These are phyloP conservation scores for Sporothrix dimorphospora DNA, from an alignment of 2,329 filamentous ascomycete genomes.

Conservation along the genomic window DNA sequence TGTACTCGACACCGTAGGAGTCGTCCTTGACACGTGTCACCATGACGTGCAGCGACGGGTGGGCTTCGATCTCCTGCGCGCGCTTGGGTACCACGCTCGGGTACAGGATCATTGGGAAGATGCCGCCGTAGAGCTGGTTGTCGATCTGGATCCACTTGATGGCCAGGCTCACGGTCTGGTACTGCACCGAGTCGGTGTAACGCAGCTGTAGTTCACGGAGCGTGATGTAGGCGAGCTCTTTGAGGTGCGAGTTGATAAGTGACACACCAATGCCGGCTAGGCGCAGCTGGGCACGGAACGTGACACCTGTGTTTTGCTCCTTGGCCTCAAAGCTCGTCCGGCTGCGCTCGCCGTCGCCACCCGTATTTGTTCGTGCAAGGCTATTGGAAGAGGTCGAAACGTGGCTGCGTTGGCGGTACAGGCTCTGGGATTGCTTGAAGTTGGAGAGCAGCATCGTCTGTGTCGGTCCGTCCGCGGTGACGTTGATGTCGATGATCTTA, in stretches of 20 bases:
- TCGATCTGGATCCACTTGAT: slow-evolving; percentile 99
- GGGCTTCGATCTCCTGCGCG: slow-evolving; percentile 91
- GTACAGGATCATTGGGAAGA: slow-evolving; percentile 96
- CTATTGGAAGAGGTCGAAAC: neutral
- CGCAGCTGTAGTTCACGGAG: slow-evolving; percentile 89
- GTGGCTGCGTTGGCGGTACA: slow-evolving; percentile 63
- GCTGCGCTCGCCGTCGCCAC: slow-evolving; percentile 29
- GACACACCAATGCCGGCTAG: slow-evolving; percentile 91
- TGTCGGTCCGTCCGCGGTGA: slow-evolving; percentile 91
- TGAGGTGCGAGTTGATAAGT: slow-evolving; percentile 87
- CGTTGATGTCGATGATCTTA: slow-evolving; percentile 95
- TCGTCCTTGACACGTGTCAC: slow-evolving; percentile 96
- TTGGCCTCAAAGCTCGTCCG: slow-evolving; percentile 88
- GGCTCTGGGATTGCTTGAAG: slow-evolving; percentile 87
- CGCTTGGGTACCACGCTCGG: slow-evolving; percentile 97
- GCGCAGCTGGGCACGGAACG: slow-evolving; percentile 84
- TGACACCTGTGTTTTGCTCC: slow-evolving; percentile 82
- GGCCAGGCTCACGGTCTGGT: slow-evolving; percentile 86
- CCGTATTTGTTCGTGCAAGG: slow-evolving; percentile 2
- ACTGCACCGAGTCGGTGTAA: slow-evolving; percentile 89
- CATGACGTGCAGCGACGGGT: slow-evolving; percentile 91
- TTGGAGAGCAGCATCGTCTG: slow-evolving; percentile 94
- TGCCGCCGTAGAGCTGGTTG: slow-evolving; percentile 96
- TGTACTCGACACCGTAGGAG: slow-evolving; percentile 95
- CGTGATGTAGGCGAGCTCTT: slow-evolving; percentile 90